Evolutionary conservation across 257 asterid species (phyloP).

Genomic region (Mentha longifolia): DNA sequence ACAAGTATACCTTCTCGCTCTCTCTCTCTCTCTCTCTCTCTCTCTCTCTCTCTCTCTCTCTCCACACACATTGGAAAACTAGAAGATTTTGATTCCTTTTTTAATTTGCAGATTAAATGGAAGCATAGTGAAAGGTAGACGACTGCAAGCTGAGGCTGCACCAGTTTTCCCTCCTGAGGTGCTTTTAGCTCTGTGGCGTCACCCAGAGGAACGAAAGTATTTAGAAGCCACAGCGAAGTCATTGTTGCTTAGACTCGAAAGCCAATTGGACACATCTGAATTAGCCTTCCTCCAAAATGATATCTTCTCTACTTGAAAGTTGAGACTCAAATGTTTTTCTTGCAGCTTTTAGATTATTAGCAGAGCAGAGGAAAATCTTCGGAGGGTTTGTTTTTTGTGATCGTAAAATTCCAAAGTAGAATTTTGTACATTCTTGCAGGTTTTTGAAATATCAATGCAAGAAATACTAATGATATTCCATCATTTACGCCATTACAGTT

Average conservation of each 20-base stretch:
- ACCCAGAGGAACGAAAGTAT: slow-evolving; percentile 49
- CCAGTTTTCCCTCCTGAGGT: slow-evolving; percentile 51
- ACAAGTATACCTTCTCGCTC: slow-evolving; percentile 44
- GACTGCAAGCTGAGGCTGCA: slow-evolving; percentile 63
- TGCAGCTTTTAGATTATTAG: not conserved
- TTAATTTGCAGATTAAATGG: slow-evolving; percentile 51
- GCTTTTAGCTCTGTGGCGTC: slow-evolving; percentile 56
- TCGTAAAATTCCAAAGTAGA: too few species aligned
- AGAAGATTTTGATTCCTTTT: slow-evolving; percentile 21
- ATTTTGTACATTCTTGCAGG: too few species aligned
- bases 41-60: not conserved
- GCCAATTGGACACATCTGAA: slow-evolving; percentile 17
- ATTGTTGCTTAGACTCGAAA: slow-evolving; percentile 39
- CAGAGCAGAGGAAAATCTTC: too few species aligned
- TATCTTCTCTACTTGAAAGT: slow-evolving; percentile 24
- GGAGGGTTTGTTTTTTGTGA: not conserved
- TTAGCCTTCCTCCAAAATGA: slow-evolving; percentile 30
- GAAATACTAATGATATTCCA: not conserved
- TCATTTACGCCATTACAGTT: not conserved
- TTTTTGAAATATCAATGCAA: not conserved
- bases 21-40: not conserved
- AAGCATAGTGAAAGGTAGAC: slow-evolving; percentile 37
- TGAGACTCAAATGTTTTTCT: not conserved
- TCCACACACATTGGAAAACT: not conserved
- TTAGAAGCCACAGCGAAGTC: slow-evolving; percentile 40